phyloP scores from a whole-genome alignment of 495 filamentous ascomycete genomes.

The Aspergillus nidulans region DNA sequence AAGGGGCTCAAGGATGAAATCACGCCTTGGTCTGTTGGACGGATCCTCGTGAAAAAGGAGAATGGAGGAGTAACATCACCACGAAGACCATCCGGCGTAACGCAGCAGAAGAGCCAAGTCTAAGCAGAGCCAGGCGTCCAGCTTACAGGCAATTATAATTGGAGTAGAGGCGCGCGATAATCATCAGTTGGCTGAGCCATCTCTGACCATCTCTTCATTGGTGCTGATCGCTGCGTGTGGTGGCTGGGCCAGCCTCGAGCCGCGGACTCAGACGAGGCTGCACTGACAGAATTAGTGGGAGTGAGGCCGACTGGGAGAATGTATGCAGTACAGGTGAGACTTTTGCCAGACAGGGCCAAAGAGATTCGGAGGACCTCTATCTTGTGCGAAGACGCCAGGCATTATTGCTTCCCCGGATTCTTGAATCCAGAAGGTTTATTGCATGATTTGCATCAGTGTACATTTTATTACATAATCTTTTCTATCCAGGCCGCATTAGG shows the following conservation, averaged over 20 bases:
- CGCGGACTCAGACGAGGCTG: neutral
- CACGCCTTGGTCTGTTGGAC: neutral
- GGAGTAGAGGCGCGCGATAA: neutral
- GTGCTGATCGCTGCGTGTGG: neutral
- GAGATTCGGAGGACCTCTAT: neutral
- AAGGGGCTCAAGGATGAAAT: neutral
- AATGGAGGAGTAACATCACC: neutral
- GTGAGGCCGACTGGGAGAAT: neutral
- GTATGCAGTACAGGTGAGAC: neutral
- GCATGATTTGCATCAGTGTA: neutral
- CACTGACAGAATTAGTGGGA: neutral
- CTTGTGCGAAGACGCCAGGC: neutral
- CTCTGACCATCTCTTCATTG: neutral
- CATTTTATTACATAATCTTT: neutral
- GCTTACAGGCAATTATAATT: conserved; percentile 2
- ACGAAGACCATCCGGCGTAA: neutral
- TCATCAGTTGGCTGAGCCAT: neutral
- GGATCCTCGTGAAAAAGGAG: neutral
- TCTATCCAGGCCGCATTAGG: neutral
- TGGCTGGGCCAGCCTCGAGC: neutral
- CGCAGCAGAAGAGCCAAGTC: neutral
- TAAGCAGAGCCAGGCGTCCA: neutral
- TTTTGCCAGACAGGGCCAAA: neutral
- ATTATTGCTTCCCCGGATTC: neutral
- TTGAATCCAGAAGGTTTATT: neutral